Percentiles rank a stretch among this genome's conserved stretches.
Conservation (phyloP, 2,329 filamentous ascomycete genomes). For the Lithohypha guttulata region DNA sequence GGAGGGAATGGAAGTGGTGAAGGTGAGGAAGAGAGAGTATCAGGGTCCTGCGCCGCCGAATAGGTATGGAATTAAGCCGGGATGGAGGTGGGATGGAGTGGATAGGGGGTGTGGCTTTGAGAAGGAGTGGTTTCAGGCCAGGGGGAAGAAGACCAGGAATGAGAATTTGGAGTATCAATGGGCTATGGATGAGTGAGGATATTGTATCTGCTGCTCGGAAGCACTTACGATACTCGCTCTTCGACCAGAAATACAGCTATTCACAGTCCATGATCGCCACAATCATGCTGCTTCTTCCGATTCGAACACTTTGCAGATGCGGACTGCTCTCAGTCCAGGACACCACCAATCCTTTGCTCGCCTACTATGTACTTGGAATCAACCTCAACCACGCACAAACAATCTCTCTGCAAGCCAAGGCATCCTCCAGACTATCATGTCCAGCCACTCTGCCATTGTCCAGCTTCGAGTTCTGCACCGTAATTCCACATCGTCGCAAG, state of each 20-base stretch:
- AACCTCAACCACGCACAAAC: slow-evolving; percentile 27
- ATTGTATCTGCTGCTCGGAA: too few species aligned
- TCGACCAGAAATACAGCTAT: too few species aligned
- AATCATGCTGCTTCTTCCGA: too few species aligned
- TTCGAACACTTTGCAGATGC: too few species aligned
- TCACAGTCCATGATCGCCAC: too few species aligned
- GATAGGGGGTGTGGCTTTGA: slow-evolving; percentile 92
- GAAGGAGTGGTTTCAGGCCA: slow-evolving; percentile 77
- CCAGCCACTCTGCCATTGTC: slow-evolving; percentile 14
- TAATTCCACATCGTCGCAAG: slow-evolving; percentile 14
- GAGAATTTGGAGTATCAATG: slow-evolving; percentile 80
- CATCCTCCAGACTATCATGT: slow-evolving; percentile 39
- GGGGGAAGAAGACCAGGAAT: slow-evolving; percentile 66
- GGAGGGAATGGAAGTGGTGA: slow-evolving; percentile 25
- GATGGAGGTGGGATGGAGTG: slow-evolving; percentile 93
- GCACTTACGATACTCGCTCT: too few species aligned
- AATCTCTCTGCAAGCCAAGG: slow-evolving; percentile 35
- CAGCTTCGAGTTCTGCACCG: slow-evolving; percentile 20
- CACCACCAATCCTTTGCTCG: too few species aligned
- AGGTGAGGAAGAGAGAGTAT: slow-evolving; percentile 57
- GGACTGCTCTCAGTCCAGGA: too few species aligned
- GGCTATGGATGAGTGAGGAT: slow-evolving; percentile 78
- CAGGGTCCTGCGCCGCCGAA: slow-evolving; percentile 74
- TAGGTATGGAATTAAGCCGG: slow-evolving; percentile 83
- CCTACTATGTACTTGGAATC: slow-evolving; percentile 11